Evolutionary conservation across 2,329 filamentous ascomycete species (phyloP), one percentile per base, ranked within the genome.

Genomic region (Cercospora sojina): DNA sequence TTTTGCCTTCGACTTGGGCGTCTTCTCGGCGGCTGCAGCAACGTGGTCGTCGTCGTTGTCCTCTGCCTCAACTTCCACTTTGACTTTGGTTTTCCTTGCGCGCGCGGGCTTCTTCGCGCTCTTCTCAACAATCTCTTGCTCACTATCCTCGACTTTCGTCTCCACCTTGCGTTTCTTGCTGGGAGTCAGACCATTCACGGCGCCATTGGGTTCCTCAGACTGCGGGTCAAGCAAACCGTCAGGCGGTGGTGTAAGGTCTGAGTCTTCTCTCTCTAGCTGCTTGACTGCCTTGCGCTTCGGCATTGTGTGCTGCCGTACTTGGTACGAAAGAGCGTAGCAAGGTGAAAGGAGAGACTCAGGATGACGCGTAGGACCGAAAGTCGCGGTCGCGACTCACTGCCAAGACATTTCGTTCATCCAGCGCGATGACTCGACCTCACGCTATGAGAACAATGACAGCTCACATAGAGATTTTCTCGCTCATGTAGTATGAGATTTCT

Each of bases 131-230:
- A 49, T 20, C n/a, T 63, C 16, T 41, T 65, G 41, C 35, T 59
- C 53, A 13, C 41, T 43, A 12, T 61, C 64, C 13, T 62, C 58
- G 5, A 41, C 57, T 25, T 67, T 58, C 38, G 41, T 62, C 62
- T 67, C 70, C 29, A 64, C 66, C 62, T 72, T 72, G 10, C 69
- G 71, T 59, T 69, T 72, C 68, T 74, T 74, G 47, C 63, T 31
- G 13, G 67, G 59, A 49, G 41, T 62, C 27, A 59, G 10, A 10
- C 65, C 60, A 59, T 66, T 64, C 9, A 59, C 62, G 43, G 61
- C 27, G n/a, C 60, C 66, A 57, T 67, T 59, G 16, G 64, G 57
- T 35, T 55, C 41, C 12, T 62, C 58, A 29, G 67, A 57, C n/a
- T 60, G 43, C 7, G 38, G 59, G 27, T 69, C 67, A 2, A 70